Base-by-base conservation (phyloP, 441 rosid genomes). In the Dalechampia spathulata region DNA sequence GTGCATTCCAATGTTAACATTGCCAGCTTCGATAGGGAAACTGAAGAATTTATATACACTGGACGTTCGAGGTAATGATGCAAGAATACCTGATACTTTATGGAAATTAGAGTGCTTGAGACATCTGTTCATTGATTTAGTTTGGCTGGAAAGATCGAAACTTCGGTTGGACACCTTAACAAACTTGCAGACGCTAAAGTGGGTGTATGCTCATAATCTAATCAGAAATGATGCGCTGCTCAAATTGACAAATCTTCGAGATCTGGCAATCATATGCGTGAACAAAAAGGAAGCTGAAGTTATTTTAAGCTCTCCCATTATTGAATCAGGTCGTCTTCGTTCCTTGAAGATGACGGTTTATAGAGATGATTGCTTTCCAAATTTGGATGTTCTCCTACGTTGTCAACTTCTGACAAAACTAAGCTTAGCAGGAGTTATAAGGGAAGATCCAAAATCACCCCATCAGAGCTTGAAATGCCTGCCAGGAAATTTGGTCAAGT, bases 51-150 rank as follows among this genome's bases (percentile, higher is more conserved):
- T 57, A 15, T 23, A 46, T 14, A 45, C 43, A 41, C n/a, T n/a
- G n/a, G n/a, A n/a, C n/a, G n/a, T n/a, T n/a, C n/a, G n/a, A n/a
- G n/a, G 10, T 26, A 8, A 9, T 9, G 14, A 1, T 1, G n/a
- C 4, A 13, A 52, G 20, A 2, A 12, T 55, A 16, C 39, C 49
- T 43, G 19, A 56, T 27, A 40, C 30, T 7, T 2, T 56, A 1
- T 42, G 60, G 60, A 56, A 43, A 17, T 30, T 57, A 6, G 52
- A 45, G 21, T n/a, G n/a, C n/a, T n/a, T n/a, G n/a, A n/a, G n/a
- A n/a, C n/a, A n/a, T n/a, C n/a, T n/a, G n/a, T n/a, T 20, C 3
- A 44, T 45, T 45, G 52, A 32, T 57, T 28, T 49, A 50, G 21
- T 21, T 60, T 39, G 19, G 17, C n/a, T 16, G 3, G 4, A n/a